Evolutionary conservation across 257 asterid genomes (phyloP), one percentile per base, ranked within the genome.

Genomic region (Ligustrum vulgare): DNA sequence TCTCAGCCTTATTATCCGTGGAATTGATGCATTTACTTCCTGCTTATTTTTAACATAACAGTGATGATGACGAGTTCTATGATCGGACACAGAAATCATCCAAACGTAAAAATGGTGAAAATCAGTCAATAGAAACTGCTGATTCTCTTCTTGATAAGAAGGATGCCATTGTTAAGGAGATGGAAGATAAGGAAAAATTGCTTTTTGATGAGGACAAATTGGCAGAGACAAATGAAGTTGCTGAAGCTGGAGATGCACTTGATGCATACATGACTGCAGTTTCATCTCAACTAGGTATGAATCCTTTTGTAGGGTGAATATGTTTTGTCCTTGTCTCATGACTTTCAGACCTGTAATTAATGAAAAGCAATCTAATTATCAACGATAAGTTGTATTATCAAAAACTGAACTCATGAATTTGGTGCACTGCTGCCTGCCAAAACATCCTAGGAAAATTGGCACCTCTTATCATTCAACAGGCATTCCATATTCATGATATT

Each of bases 81-180:
- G 98, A 94, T 79, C 98, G 97, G 71, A 87, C 97, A 33, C 76
- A 69, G 79, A 94, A 94, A 87, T 79, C 89, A 32, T 75, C 82
- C 20, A 92, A 94, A 81, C 82, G n/a, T 71, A 94, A 82, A 84
- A 80, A 62, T 75, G 91, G 89, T 58, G 96, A 87, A 79, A 85
- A 77, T 80, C 89, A 87, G 82, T 86, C 98, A 54, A 84, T 94
- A 63, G 98, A 94, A 83, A 92, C 98, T 35, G 96, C 99, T 39
- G 98, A 94, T 82, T 87, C 99, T 74, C 96, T 94, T 81, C 98
- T 94, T 78, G 98, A 88, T 80, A 94, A 91, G 90, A 91, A 86
- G 85, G 91, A 92, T 76, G 83, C 85, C 47, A 85, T 94, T 74
- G 70, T 70, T 18, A 85, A 81, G 80, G 87, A 87, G 83, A 91